Evolutionary conservation across 768 basidiomycete genomes (phyloP).

Genomic region (Termitomyces bulborhizus): DNA sequence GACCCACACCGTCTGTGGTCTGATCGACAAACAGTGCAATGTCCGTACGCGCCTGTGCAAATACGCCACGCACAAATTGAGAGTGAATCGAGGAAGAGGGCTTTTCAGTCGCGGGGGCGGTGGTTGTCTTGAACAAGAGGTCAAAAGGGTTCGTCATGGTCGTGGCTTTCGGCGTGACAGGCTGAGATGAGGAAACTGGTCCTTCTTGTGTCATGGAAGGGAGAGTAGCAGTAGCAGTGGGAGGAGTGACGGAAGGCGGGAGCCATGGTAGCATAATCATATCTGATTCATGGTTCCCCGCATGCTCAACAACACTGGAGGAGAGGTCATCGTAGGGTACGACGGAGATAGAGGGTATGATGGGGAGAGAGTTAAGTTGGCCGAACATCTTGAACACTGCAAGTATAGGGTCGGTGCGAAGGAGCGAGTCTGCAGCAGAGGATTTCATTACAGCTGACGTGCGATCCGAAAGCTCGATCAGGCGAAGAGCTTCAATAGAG

Average conservation of each 20-base stretch:
- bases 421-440: slow-evolving; percentile 57
- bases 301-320: slow-evolving; percentile 62
- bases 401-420: slow-evolving; percentile 68
- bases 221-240: background rate
- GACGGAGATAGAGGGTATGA: slow-evolving; percentile 63
- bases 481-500: slow-evolving; percentile 68
- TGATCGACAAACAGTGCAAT: slow-evolving; percentile 83
- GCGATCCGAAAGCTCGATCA: slow-evolving; percentile 84
- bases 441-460: slow-evolving; percentile 87
- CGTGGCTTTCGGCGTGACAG: slow-evolving; percentile 12
- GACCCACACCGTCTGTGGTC: slow-evolving; percentile 22
- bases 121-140: slow-evolving; percentile 38
- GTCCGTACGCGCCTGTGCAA: slow-evolving; percentile 63
- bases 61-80: slow-evolving; percentile 79
- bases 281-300: slow-evolving; percentile 51
- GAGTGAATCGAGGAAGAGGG: slow-evolving; percentile 60
- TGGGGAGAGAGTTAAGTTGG: slow-evolving; percentile 58
- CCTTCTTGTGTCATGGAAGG: background rate
- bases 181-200: slow-evolving; percentile 5
- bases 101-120: slow-evolving; percentile 20
- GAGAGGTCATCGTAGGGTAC: slow-evolving; percentile 75
- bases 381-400: slow-evolving; percentile 75
- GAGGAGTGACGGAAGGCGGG: slow-evolving; percentile 26
- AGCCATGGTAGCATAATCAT: slow-evolving; percentile 84
- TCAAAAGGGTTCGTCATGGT: slow-evolving; percentile 65